These are phyloP conservation scores for Silene vulgaris DNA, from an alignment of 179 eudicot species.

Conservation along the genomic window DNA sequence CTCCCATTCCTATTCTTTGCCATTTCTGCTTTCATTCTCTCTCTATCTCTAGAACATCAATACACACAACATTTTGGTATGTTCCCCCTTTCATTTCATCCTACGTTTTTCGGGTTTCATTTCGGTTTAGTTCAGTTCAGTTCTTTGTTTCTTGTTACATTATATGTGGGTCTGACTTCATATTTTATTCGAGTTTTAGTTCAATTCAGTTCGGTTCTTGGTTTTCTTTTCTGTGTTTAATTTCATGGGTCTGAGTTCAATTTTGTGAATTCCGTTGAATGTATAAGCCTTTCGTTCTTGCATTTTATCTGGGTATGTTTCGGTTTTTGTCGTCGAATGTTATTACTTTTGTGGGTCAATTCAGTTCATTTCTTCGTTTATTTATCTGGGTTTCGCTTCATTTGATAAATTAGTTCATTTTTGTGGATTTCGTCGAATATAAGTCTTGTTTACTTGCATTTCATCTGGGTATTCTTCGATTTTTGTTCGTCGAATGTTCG, in stretches of 20 bases:
- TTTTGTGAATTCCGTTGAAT: background rate
- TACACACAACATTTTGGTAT: background rate
- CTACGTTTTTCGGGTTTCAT: background rate
- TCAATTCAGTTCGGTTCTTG: too few relatives aligned
- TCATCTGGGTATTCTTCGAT: background rate
- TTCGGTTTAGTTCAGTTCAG: background rate
- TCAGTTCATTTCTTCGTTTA: too few relatives aligned
- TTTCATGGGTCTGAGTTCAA: too few relatives aligned
- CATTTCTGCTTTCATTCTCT: background rate
- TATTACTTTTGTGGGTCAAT: background rate
- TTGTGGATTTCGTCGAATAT: background rate
- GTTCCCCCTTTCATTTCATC: background rate
- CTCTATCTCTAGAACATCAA: background rate
- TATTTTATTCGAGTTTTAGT: background rate
- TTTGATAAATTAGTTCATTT: too few relatives aligned
- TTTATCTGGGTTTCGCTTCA: too few relatives aligned
- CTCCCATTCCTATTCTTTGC: background rate
- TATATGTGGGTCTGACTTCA: too few relatives aligned
- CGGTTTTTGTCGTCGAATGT: background rate
- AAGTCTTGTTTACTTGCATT: background rate
- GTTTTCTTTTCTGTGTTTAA: too few relatives aligned
- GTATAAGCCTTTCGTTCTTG: background rate
- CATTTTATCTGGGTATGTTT: background rate
- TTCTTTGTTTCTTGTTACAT: background rate
- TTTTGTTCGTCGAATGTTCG: background rate